These are phyloP conservation scores for Corymbia citriodora DNA, from an alignment of 441 rosid species.

Conservation along the genomic window DNA sequence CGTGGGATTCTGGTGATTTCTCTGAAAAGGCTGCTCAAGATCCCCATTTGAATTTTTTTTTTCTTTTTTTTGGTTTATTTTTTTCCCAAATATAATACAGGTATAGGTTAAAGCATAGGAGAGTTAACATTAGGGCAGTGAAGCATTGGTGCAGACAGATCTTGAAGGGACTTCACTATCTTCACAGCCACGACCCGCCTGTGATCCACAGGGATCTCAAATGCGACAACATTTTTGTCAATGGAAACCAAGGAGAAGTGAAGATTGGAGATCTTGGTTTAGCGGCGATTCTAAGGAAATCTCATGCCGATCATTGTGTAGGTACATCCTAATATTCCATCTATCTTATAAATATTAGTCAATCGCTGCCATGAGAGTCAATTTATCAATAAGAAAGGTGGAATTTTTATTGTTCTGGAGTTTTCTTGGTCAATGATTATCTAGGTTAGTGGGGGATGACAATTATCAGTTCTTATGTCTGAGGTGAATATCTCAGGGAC, in stretches of 20 bases:
- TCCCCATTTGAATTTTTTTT: neutral
- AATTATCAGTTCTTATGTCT: neutral
- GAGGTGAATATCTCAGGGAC: constrained; percentile 52
- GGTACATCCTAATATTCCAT: constrained; percentile 35
- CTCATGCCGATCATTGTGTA: constrained; percentile 89
- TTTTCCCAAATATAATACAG: constrained; percentile 18
- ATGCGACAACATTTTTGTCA: constrained; percentile 92
- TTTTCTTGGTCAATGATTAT: neutral
- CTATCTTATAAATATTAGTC: neutral
- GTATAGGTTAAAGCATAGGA: constrained; percentile 83
- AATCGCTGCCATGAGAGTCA: neutral
- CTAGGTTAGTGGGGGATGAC: neutral
- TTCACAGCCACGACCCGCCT: constrained; percentile 87
- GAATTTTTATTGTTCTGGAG: neutral
- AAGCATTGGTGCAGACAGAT: constrained; percentile 99
- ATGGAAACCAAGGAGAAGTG: constrained; percentile 96
- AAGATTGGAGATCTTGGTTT: constrained; percentile 98
- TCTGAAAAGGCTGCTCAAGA: constrained; percentile 4
- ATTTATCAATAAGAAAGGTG: neutral
- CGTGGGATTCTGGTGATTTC: constrained; percentile 2
- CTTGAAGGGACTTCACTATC: constrained; percentile 76
- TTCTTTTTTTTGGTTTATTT: neutral
- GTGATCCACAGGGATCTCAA: constrained; percentile 98
- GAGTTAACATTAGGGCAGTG: constrained; percentile 88
- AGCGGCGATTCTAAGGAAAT: constrained; percentile 75